phyloP scores from a whole-genome alignment of 495 filamentous ascomycete species.

The Daldinia caldariorum region DNA sequence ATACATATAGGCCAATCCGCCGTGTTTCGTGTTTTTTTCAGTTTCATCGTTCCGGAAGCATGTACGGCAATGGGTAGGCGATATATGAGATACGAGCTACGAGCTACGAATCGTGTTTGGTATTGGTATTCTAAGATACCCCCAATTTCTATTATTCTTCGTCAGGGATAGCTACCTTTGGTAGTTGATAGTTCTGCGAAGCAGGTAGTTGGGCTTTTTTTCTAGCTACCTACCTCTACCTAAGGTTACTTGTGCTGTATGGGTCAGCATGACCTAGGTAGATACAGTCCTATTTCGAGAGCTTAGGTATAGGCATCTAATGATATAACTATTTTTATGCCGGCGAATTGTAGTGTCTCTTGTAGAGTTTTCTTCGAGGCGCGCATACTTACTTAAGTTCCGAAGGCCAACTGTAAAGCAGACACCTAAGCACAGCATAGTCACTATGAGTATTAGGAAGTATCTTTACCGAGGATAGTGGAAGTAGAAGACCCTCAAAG shows the following conservation, averaged over 20 bases:
- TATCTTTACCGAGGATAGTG: no score
- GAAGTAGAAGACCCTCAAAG: no score
- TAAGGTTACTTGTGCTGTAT: no score
- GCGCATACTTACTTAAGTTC: no score
- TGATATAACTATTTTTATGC: background rate
- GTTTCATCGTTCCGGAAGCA: background rate
- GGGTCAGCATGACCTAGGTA: background rate
- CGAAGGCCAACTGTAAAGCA: no score
- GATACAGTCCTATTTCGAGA: no score
- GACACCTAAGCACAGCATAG: no score
- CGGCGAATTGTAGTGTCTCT: no score
- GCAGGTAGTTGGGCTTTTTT: background rate
- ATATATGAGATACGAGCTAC: constrained; percentile 29
- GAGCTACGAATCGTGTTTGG: constrained; percentile 34
- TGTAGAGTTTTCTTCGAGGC: background rate
- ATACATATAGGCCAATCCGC: background rate
- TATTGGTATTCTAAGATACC: constrained; percentile 41
- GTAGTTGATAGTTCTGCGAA: background rate
- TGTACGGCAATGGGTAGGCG: constrained; percentile 5
- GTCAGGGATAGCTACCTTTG: constrained; percentile 5
- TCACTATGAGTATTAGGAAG: no score
- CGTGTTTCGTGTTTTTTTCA: background rate
- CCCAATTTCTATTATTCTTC: constrained; percentile 31
- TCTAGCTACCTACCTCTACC: no score
- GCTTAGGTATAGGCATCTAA: background rate